Percentiles rank a stretch among this genome's conserved stretches.
phyloP scores from a whole-genome alignment of 176 grass and related monocot genomes.

The Juncus inflexus region DNA sequence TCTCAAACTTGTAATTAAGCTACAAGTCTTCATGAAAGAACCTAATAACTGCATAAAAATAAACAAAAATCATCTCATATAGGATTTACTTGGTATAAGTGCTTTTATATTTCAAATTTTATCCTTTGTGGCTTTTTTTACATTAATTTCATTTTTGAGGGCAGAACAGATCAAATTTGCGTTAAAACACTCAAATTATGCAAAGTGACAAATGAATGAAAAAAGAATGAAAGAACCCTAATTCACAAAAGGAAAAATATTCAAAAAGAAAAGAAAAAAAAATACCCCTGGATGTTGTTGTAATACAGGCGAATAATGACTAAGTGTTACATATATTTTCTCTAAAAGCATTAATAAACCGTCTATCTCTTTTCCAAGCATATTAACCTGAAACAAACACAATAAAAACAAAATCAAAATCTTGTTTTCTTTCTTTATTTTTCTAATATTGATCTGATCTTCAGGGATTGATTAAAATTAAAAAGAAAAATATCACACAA shows the following conservation, averaged over 20 bases:
- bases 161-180: background rate
- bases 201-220: conserved; percentile 15
- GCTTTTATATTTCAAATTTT: too few relatives aligned
- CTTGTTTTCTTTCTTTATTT: background rate
- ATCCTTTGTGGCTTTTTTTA: too few relatives aligned
- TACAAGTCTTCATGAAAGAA: conserved; percentile 85
- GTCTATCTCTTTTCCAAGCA: conserved; percentile 76
- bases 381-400: conserved; percentile 51
- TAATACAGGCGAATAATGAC: conserved; percentile 76
- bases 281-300: conserved; percentile 87
- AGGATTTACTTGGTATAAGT: too few relatives aligned
- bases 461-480: background rate
- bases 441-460: background rate
- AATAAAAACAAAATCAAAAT: background rate
- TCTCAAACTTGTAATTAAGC: conserved; percentile 57
- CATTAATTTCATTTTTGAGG: background rate
- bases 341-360: conserved; percentile 63
- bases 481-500: background rate
- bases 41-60: conserved; percentile 54
- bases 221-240: background rate
- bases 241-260: too few relatives aligned
- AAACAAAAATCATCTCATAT: conserved; percentile 22
- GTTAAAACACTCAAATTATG: background rate
- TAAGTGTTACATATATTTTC: conserved; percentile 86
- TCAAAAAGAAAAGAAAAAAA: conserved; percentile 14